Evolutionary conservation across 139 green algal species (phyloP).

Genomic region (Prasinococcaceae sp.): DNA sequence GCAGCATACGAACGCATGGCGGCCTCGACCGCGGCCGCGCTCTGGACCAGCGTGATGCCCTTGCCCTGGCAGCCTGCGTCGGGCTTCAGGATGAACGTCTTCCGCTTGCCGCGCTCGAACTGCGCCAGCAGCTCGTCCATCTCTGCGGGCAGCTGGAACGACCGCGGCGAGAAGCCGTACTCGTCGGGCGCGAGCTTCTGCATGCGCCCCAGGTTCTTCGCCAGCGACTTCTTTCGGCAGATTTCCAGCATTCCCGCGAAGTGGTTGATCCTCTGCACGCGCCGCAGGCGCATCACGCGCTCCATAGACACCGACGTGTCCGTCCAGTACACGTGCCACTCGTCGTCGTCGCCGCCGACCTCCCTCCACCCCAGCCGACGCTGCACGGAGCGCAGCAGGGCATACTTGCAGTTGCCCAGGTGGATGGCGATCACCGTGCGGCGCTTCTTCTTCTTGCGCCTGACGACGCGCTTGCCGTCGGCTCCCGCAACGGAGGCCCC

Average conservation of each 20-base stretch:
- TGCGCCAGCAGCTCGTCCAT: conserved; percentile 6
- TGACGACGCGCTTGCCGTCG: too few relatives aligned
- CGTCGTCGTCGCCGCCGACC: conserved; percentile 45
- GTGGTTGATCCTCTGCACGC: conserved; percentile 69
- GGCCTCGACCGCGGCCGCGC: conserved; percentile 32
- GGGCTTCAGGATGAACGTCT: conserved; percentile 69
- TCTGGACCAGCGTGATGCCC: conserved; percentile 41
- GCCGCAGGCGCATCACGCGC: conserved; percentile 38
- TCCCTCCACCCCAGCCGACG: conserved; percentile 54
- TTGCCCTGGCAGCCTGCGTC: conserved; percentile 56
- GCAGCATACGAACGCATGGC: background rate
- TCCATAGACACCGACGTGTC: conserved; percentile 56
- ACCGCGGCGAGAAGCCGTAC: conserved; percentile 19
- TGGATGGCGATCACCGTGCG: conserved; percentile 27
- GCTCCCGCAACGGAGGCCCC: too few relatives aligned
- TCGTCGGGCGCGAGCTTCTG: conserved; percentile 4
- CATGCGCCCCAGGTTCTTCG: conserved; percentile 45
- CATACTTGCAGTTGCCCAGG: conserved; percentile 58
- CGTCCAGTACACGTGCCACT: conserved; percentile 53
- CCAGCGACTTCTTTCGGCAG: conserved; percentile 63
- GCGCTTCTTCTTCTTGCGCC: conserved; percentile 9
- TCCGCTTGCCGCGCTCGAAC: conserved; percentile 27
- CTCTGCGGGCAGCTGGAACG: conserved; percentile 41
- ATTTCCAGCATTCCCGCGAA: conserved; percentile 73
- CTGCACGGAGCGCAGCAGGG: conserved; percentile 46